These are phyloP conservation scores for Penicillium tannophilum DNA, from an alignment of 495 filamentous ascomycete species.

Conservation along the genomic window DNA sequence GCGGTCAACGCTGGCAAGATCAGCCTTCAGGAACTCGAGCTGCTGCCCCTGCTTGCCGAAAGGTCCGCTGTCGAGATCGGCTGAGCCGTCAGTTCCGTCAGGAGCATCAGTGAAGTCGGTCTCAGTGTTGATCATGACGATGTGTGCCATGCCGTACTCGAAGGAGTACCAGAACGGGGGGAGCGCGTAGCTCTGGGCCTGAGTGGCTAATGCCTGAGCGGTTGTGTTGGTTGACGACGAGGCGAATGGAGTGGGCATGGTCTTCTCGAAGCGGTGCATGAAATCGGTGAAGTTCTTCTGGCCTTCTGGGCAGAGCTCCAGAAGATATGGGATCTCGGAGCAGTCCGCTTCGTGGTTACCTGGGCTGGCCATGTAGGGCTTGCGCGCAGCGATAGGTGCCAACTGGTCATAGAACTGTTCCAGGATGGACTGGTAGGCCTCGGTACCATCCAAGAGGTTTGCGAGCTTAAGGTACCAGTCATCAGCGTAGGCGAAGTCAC, in stretches of 20 bases:
- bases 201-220: constrained; percentile 47
- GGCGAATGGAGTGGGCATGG: constrained; percentile 51
- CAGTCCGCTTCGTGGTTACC: constrained; percentile 61
- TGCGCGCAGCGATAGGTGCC: constrained; percentile 42
- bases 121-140: constrained; percentile 59
- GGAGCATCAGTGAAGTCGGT: constrained; percentile 53
- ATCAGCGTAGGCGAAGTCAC: constrained; percentile 57
- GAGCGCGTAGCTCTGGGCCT: constrained; percentile 51
- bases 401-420: constrained; percentile 59
- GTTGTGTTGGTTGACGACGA: constrained; percentile 49
- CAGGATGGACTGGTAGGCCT: constrained; percentile 55
- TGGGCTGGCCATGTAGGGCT: constrained; percentile 57
- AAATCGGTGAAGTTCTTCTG: constrained; percentile 65
- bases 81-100: constrained; percentile 48
- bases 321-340: constrained; percentile 42
- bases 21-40: constrained; percentile 45
- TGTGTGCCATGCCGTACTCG: constrained; percentile 62
- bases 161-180: constrained; percentile 69
- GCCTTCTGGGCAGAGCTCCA: constrained; percentile 52
- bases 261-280: constrained; percentile 54
- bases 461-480: constrained; percentile 47
- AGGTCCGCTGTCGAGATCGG: constrained; percentile 50
- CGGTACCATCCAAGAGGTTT: constrained; percentile 41
- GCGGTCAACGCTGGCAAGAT: constrained; percentile 54
- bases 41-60: constrained; percentile 47